These are phyloP conservation scores for Solanum pennellii DNA, from an alignment of 257 asterid genomes.

Conservation along the genomic window DNA sequence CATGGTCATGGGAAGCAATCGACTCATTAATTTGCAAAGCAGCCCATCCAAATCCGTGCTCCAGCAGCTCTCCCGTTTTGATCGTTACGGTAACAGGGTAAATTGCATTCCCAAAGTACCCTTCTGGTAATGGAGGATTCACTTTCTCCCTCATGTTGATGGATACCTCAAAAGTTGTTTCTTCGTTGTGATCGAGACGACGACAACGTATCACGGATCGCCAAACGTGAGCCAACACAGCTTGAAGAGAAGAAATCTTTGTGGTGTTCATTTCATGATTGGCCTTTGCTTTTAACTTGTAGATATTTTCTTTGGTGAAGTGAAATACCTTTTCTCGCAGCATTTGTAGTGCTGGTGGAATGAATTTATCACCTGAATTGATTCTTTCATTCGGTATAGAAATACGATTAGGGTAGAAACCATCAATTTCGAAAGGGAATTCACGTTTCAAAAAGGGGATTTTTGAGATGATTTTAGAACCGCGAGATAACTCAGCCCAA, in stretches of 20 bases:
- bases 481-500: slow-evolving; percentile 11
- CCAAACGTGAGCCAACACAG: slow-evolving; percentile 41
- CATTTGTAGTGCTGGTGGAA: neutral
- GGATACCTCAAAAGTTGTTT: neutral
- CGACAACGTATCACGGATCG: slow-evolving; percentile 20
- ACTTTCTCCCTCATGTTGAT: slow-evolving; percentile 21
- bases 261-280: slow-evolving; percentile 13
- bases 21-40: slow-evolving; percentile 17
- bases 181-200: neutral
- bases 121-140: slow-evolving; percentile 13
- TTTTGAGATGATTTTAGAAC: slow-evolving; percentile 9
- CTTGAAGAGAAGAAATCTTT: slow-evolving; percentile 32
- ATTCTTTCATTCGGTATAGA: neutral
- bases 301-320: slow-evolving; percentile 14
- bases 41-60: slow-evolving; percentile 1
- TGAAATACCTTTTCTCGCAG: slow-evolving; percentile 12
- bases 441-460: slow-evolving; percentile 16
- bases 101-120: slow-evolving; percentile 27
- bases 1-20: slow-evolving; percentile 6
- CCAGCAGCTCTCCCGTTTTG: neutral
- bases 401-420: neutral
- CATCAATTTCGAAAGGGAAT: neutral
- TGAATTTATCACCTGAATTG: neutral
- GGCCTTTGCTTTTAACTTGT: slow-evolving; percentile 24
- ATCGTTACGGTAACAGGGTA: neutral